Base-by-base conservation (phyloP, 176 grass and related monocot genomes). In the Hordeum vulgare region DNA sequence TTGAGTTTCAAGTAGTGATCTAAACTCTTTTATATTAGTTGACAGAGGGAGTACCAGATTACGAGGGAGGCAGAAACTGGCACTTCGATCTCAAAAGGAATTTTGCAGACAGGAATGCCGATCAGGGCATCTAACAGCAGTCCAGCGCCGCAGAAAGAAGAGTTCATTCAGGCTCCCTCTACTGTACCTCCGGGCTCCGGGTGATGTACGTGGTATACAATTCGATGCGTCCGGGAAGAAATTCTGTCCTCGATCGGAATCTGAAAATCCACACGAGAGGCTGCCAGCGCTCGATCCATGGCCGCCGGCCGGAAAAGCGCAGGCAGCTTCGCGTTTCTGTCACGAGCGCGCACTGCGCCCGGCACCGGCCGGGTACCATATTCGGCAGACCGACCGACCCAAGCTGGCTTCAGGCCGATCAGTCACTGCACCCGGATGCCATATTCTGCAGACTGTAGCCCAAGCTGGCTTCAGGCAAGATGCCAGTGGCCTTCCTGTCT, bases 241-340 rank as follows among this genome's bases (percentile, higher is more conserved):
- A 74, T 78, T 86, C 83, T 72, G 58, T 40, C 74, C 35, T 58
- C 65, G 36, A 2, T 0, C 44, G 6, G 74, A 67, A 83, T 86
- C 79, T 60, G 84, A 47, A 47, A 31, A 13, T 39, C 41, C 58
- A 85, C 39, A 33, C 39, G 62, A 78, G 74, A 23, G 42, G 78
- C 65, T 86, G 51, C 49, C 1, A 54, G 18, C 72, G 77, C 42
- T 20, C 12, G 78, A 76, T 62, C 51, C 51, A 54, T 54, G 18
- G 51, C 18, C 51, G 18, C 6, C 53, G 61, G 61, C 61, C 13
- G 54, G 77, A 82, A 90, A 61, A 58, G 79, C 25, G 23, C 79
- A 39, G 45, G 80, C 54, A 74, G 51, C 9, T 92, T 92, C 86
- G 20, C 76, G 68, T 85, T 91, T 25, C 70, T 75, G 56, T 31